Conservation (phyloP, 148 eudicot species). For the Camellia japonica region DNA sequence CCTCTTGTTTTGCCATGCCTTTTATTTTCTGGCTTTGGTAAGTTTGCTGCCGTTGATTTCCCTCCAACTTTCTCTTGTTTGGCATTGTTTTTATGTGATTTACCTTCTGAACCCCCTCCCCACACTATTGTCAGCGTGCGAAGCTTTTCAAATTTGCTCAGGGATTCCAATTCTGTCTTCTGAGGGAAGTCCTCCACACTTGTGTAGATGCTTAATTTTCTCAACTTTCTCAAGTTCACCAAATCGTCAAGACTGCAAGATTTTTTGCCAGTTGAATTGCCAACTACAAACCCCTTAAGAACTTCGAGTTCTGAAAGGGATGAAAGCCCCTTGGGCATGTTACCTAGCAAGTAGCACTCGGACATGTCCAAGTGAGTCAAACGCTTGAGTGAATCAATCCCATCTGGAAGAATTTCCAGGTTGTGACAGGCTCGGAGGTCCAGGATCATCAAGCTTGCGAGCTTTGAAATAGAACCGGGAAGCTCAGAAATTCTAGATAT, state of each 20-base stretch:
- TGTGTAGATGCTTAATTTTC: constrained; percentile 28
- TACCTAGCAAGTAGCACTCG: not conserved
- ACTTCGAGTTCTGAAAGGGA: constrained; percentile 30
- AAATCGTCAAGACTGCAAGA: constrained; percentile 32
- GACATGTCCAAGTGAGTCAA: constrained; percentile 37
- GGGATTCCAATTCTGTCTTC: not conserved
- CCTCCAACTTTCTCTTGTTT: too few species aligned
- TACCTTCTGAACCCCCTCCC: constrained; percentile 5
- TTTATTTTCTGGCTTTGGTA: too few species aligned
- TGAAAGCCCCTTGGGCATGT: constrained; percentile 29
- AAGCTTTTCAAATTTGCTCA: not conserved
- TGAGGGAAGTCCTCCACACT: constrained; percentile 17
- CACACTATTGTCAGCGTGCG: constrained; percentile 19
- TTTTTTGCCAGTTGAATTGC: not conserved
- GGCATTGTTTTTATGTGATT: too few species aligned
- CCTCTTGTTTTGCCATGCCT: too few species aligned
- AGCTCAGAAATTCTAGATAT: constrained; percentile 25
- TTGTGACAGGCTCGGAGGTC: constrained; percentile 43
- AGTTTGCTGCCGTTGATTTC: too few species aligned
- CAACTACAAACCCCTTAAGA: constrained; percentile 38
- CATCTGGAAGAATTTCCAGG: constrained; percentile 28
- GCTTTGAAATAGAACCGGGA: constrained; percentile 17
- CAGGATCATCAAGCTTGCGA: constrained; percentile 21
- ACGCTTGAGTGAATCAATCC: constrained; percentile 24
- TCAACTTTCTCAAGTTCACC: constrained; percentile 15